Base-by-base conservation (phyloP, 768 basidiomycete genomes). In the Cyathus striatus region DNA sequence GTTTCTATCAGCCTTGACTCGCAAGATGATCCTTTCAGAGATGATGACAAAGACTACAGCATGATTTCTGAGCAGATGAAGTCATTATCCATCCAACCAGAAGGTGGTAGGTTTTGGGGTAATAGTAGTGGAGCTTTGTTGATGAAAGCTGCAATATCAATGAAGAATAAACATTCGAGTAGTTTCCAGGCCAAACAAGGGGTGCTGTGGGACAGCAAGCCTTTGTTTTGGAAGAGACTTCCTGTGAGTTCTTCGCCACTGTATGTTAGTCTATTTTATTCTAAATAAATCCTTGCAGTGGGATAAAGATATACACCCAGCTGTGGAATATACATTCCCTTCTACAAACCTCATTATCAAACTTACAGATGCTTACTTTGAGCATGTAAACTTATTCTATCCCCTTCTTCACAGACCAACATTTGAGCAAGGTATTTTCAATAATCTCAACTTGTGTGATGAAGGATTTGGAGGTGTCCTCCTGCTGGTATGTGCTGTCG, bases 341-440 rank as follows among this genome's bases (percentile, higher is more conserved):
- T 67, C 73, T 3, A 44, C 59, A 1, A 76, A 76, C 35, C 72
- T 92, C 35, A 64, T 76, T 13, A 32, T 46, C 5, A 34, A 50
- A 0, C 69, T 93, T 27, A 60, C 90, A 25, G 72, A 82, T 24
- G 60, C 78, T 20, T 91, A 84, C 53, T 95, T 93, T 55, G 45
- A 49, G 1, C 48, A 73, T 23, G 42, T 71, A 45, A 86, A 90
- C 52, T 45, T 70, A 14, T 65, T 73, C 42, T 51, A 76, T 0
- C 88, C 90, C 1, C 68, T 93, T 3, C 67, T 95, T 4, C 90
- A 92, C 51, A 74, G 80, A 3, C 80, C 79, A 0, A 76, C 76
- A 4, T 90, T 93, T 49, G 72, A 82, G 30, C 62, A 65, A 18
- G 63, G 67, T 14, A 50, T 83, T 17, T 51, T 49, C 1, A 69